Evolutionary conservation across 768 basidiomycete species (phyloP).

Genomic region (Tremella fuciformis): DNA sequence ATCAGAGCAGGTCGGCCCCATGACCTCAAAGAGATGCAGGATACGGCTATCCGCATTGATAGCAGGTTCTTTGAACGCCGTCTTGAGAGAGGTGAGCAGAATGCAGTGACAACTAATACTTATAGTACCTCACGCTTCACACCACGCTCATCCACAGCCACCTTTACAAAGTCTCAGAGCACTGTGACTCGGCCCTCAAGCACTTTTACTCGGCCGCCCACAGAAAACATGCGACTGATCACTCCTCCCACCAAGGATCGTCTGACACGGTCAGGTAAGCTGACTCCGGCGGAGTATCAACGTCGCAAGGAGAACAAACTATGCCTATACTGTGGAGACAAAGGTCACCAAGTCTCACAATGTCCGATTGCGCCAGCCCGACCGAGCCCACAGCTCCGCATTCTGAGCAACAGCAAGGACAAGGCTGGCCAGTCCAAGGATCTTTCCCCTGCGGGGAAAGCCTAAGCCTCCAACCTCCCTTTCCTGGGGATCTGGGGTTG

Average conservation of each 20-base stretch:
- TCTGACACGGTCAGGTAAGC: neutral
- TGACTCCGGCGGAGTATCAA: slow-evolving; percentile 19
- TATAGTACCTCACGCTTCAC: neutral
- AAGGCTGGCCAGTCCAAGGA: no score
- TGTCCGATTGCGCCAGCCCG: slow-evolving; percentile 4
- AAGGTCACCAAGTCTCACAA: slow-evolving; percentile 4
- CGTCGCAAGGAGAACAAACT: slow-evolving; percentile 18
- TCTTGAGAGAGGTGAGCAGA: slow-evolving; percentile 14
- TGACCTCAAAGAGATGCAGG: slow-evolving; percentile 13
- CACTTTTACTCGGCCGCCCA: no score
- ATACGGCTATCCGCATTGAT: slow-evolving; percentile 17
- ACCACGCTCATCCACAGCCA: neutral
- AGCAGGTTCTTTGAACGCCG: slow-evolving; percentile 18
- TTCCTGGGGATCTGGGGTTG: slow-evolving; percentile 2
- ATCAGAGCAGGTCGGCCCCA: slow-evolving; percentile 7
- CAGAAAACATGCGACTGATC: neutral
- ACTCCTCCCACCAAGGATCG: no score
- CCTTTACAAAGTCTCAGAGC: neutral
- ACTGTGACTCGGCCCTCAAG: neutral
- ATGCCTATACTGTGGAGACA: slow-evolving; percentile 19
- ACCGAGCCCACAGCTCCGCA: neutral
- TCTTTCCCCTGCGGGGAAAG: neutral
- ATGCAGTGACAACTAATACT: no score
- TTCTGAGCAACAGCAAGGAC: neutral
- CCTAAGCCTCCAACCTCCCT: slow-evolving; percentile 3